phyloP scores from a whole-genome alignment of 805 yeast genomes.

The Nakazawaea siamensis region DNA sequence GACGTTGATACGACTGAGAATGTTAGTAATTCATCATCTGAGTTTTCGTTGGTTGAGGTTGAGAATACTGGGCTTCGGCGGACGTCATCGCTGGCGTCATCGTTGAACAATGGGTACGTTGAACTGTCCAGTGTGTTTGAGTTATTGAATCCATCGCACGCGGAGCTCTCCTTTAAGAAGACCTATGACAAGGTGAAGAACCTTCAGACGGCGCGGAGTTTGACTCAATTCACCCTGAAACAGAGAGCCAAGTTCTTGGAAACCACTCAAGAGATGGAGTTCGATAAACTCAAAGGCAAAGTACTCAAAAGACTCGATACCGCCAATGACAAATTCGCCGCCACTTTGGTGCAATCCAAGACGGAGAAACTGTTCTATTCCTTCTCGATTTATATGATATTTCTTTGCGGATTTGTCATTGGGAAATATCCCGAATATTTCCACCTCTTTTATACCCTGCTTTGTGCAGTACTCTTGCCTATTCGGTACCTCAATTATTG shows the following conservation, averaged over 20 bases:
- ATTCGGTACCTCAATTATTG: conserved; percentile 77
- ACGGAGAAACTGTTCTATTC: conserved; percentile 82
- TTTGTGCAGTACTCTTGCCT: conserved; percentile 66
- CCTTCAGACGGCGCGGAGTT: conserved; percentile 6
- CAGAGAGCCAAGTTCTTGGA: conserved; percentile 16
- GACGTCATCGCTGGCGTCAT: conserved; percentile 1
- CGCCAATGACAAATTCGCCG: conserved; percentile 27
- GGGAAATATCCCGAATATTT: conserved; percentile 74
- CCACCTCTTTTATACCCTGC: conserved; percentile 63
- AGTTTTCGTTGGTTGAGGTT: no score
- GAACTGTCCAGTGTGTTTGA: conserved; percentile 7
- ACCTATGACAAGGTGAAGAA: conserved; percentile 11
- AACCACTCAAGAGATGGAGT: conserved; percentile 20
- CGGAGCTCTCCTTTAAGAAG: conserved; percentile 8
- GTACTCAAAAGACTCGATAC: conserved; percentile 24
- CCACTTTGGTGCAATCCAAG: conserved; percentile 32
- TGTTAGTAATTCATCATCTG: no score
- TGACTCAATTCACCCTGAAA: conserved; percentile 15
- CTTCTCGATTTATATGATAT: conserved; percentile 56
- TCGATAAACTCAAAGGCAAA: conserved; percentile 16
- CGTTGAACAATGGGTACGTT: not conserved
- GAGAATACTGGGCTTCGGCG: not conserved
- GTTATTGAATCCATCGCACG: conserved; percentile 10
- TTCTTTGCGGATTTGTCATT: conserved; percentile 64
- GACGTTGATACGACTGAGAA: no score